Conservation (phyloP, 768 basidiomycete species). For the Amanita fuliginea region DNA sequence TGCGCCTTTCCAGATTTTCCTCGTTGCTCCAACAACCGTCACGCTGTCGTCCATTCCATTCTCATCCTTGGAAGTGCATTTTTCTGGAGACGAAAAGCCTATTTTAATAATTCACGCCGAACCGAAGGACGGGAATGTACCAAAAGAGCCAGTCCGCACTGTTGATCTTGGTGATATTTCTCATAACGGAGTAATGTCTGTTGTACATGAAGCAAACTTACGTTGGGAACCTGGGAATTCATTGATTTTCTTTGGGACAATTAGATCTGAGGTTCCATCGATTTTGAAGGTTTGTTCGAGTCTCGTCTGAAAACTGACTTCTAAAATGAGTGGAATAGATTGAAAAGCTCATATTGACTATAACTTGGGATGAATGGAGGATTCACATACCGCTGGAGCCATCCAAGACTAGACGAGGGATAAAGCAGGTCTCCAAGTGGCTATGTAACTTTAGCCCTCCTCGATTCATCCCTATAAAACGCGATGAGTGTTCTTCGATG, state of each 20-base stretch:
- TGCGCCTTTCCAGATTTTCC: constrained; percentile 64
- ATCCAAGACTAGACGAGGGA: constrained; percentile 22
- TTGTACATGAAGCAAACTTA: constrained; percentile 29
- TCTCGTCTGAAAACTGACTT: neutral
- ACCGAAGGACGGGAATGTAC: constrained; percentile 9
- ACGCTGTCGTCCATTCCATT: constrained; percentile 52
- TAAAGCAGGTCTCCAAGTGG: constrained; percentile 35
- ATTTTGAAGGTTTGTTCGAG: constrained; percentile 39
- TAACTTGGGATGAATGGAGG: constrained; percentile 56
- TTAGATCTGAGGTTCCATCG: constrained; percentile 38
- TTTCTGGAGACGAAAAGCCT: constrained; percentile 36
- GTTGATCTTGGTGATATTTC: constrained; percentile 37
- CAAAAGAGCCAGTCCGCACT: constrained; percentile 20
- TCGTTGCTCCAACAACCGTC: constrained; percentile 40
- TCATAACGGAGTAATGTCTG: constrained; percentile 8
- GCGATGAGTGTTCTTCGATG: constrained; percentile 34
- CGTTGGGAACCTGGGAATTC: constrained; percentile 45
- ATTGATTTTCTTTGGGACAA: constrained; percentile 49
- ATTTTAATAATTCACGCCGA: constrained; percentile 37
- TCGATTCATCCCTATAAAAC: constrained; percentile 39
- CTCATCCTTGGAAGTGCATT: constrained; percentile 44
- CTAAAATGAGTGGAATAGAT: constrained; percentile 18
- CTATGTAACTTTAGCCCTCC: constrained; percentile 42
- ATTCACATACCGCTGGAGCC: constrained; percentile 51
- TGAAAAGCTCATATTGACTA: constrained; percentile 33